Conservation (phyloP, 208 protist genomes). For the Trypanosoma vivax region DNA sequence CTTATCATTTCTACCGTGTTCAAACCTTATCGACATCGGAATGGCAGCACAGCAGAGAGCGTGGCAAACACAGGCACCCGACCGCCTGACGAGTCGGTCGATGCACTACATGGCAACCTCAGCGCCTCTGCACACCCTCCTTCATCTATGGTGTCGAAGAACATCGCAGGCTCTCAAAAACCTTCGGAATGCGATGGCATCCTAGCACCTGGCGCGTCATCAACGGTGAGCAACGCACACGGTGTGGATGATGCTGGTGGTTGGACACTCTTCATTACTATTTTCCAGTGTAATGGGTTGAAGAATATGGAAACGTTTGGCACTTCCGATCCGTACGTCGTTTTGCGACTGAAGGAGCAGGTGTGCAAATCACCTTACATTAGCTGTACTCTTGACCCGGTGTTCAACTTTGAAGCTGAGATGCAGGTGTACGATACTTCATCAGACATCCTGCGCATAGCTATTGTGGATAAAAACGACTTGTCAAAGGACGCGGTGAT, state of each 20-base stretch:
- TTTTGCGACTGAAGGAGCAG: slow-evolving; percentile 36
- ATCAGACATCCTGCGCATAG: slow-evolving; percentile 34
- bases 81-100: no score
- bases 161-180: no score
- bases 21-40: slow-evolving; percentile 23
- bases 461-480: slow-evolving; percentile 67
- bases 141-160: slow-evolving; percentile 22
- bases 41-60: no score
- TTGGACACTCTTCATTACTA: slow-evolving; percentile 53
- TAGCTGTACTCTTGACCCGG: slow-evolving; percentile 47
- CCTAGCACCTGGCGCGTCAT: slow-evolving; percentile 22
- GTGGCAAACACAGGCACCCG: no score
- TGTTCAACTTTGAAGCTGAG: slow-evolving; percentile 59
- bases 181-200: slow-evolving; percentile 1
- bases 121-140: slow-evolving; percentile 22
- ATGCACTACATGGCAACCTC: slow-evolving; percentile 1
- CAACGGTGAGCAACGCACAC: slow-evolving; percentile 7
- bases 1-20: slow-evolving; percentile 43
- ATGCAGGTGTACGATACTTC: slow-evolving; percentile 35
- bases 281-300: slow-evolving; percentile 39
- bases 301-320: slow-evolving; percentile 50
- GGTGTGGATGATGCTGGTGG: background rate
- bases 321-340: slow-evolving; percentile 68
- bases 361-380: slow-evolving; percentile 34
- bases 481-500: slow-evolving; percentile 54